Evolutionary conservation across 2,329 filamentous ascomycete species (phyloP).

Genomic region (Drechslerella dactyloides): DNA sequence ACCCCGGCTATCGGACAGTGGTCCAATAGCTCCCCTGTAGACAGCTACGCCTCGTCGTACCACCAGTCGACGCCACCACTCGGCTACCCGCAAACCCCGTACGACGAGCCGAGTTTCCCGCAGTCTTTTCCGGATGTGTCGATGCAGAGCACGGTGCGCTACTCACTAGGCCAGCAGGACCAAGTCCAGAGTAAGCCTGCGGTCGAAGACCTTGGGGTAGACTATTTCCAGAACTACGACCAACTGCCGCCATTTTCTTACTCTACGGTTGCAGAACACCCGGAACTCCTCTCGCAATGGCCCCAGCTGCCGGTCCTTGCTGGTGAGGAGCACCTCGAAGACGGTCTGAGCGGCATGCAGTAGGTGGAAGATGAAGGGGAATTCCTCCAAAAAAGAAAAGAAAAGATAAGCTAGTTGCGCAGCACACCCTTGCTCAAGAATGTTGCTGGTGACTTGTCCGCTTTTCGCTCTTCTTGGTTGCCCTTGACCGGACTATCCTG

Average conservation of each 20-base stretch:
- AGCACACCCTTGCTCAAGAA: conserved; percentile 16
- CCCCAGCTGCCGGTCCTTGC: conserved; percentile 48
- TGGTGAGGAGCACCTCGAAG: conserved; percentile 48
- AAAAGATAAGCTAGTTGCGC: conserved; percentile 10
- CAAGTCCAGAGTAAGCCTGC: conserved; percentile 35
- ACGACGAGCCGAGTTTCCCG: conserved; percentile 46
- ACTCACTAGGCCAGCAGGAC: conserved; percentile 42
- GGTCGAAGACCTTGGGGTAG: conserved; percentile 43
- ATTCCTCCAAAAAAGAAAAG: conserved; percentile 21
- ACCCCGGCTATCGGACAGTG: conserved; percentile 48
- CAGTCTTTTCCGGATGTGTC: conserved; percentile 48
- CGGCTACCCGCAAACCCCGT: conserved; percentile 45
- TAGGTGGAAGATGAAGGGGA: too few species aligned
- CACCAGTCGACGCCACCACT: conserved; percentile 48
- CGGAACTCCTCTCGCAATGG: conserved; percentile 50
- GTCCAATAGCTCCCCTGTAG: conserved; percentile 48
- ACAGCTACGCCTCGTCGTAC: conserved; percentile 47
- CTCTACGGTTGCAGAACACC: conserved; percentile 50
- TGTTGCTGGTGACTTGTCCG: conserved; percentile 30
- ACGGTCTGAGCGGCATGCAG: conserved; percentile 39
- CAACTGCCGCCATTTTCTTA: conserved; percentile 49
- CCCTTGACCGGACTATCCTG: conserved; percentile 18
- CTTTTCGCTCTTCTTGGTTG: too few species aligned
- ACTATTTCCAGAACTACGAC: conserved; percentile 49
- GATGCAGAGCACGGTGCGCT: conserved; percentile 42